phyloP scores from a whole-genome alignment of 805 yeast species.

The Lachancea quebecensis region DNA sequence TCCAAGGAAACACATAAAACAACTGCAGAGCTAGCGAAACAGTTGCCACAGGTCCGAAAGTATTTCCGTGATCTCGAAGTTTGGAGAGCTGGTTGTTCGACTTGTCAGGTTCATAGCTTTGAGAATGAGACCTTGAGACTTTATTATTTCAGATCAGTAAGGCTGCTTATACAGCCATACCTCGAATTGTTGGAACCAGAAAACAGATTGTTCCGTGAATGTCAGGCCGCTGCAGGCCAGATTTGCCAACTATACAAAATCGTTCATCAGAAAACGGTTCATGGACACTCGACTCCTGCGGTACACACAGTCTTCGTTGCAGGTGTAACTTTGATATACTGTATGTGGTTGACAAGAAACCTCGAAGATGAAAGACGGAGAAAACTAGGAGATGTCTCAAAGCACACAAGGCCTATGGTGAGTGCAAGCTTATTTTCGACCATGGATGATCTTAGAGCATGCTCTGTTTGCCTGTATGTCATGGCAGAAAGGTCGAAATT shows the following conservation, averaged over 20 bases:
- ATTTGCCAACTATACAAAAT: conserved; percentile 58
- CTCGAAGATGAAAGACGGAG: conserved; percentile 50
- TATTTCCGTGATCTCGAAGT: conserved; percentile 48
- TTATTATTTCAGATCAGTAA: conserved; percentile 53
- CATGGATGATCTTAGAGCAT: conserved; percentile 57
- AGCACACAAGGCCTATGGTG: conserved; percentile 53
- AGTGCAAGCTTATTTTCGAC: conserved; percentile 48
- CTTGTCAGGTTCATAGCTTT: conserved; percentile 35
- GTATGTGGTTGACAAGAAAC: conserved; percentile 60
- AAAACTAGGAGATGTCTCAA: conserved; percentile 48
- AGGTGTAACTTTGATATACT: conserved; percentile 59
- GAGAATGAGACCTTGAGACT: conserved; percentile 54
- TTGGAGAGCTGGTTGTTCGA: conserved; percentile 51
- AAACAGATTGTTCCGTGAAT: conserved; percentile 53
- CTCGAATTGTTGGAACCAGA: conserved; percentile 54
- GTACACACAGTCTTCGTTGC: conserved; percentile 64
- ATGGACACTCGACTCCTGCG: conserved; percentile 59
- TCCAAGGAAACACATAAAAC: conserved; percentile 10
- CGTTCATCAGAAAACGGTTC: conserved; percentile 54
- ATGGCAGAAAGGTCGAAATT: conserved; percentile 61
- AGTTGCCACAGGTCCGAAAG: conserved; percentile 44
- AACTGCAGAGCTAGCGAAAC: conserved; percentile 25
- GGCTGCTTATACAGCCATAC: conserved; percentile 58
- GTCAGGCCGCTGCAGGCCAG: conserved; percentile 69
- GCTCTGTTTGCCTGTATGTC: conserved; percentile 56